Percentiles rank a stretch among this genome's conserved stretches.
Evolutionary conservation across 306 rosid genomes (phyloP).

Genomic region (Aeschynomene evenia): DNA sequence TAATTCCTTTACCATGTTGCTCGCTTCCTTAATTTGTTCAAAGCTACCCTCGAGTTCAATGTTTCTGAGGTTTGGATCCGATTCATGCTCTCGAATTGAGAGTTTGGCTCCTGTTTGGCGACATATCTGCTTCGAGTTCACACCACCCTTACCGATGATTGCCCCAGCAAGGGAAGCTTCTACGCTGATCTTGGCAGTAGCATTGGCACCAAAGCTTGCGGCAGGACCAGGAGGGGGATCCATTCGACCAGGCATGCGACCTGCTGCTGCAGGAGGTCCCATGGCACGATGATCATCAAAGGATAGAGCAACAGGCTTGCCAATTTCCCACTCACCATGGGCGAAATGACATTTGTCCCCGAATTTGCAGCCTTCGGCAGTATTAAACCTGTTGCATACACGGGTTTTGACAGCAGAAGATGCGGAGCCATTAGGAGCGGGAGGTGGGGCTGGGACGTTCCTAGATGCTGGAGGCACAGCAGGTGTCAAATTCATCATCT

Average conservation of each 20-base stretch:
- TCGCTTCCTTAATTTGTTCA: slow-evolving; percentile 88
- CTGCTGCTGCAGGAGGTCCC: slow-evolving; percentile 47
- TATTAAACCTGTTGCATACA: slow-evolving; percentile 68
- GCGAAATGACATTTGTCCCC: slow-evolving; percentile 97
- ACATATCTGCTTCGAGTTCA: slow-evolving; percentile 92
- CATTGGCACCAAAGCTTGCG: slow-evolving; percentile 78
- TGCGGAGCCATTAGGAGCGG: slow-evolving; percentile 61
- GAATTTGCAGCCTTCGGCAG: slow-evolving; percentile 94
- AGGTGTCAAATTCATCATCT: slow-evolving; percentile 82
- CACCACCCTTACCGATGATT: slow-evolving; percentile 95
- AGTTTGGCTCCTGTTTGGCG: slow-evolving; percentile 98
- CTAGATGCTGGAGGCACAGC: slow-evolving; percentile 60
- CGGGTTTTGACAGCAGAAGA: slow-evolving; percentile 62
- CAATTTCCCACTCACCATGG: slow-evolving; percentile 96
- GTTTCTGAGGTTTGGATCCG: slow-evolving; percentile 72
- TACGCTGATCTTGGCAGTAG: slow-evolving; percentile 93
- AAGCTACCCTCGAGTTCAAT: slow-evolving; percentile 94
- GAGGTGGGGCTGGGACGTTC: slow-evolving; percentile 49
- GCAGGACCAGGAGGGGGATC: slow-evolving; percentile 69
- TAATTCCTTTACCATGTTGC: slow-evolving; percentile 80
- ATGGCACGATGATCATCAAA: slow-evolving; percentile 60
- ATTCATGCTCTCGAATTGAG: slow-evolving; percentile 83
- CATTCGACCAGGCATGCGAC: slow-evolving; percentile 55
- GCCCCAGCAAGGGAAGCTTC: slow-evolving; percentile 97
- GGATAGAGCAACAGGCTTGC: slow-evolving; percentile 56